These are phyloP conservation scores for Komagataea norvegica DNA, from an alignment of 1,139 yeast species.

Conservation along the genomic window DNA sequence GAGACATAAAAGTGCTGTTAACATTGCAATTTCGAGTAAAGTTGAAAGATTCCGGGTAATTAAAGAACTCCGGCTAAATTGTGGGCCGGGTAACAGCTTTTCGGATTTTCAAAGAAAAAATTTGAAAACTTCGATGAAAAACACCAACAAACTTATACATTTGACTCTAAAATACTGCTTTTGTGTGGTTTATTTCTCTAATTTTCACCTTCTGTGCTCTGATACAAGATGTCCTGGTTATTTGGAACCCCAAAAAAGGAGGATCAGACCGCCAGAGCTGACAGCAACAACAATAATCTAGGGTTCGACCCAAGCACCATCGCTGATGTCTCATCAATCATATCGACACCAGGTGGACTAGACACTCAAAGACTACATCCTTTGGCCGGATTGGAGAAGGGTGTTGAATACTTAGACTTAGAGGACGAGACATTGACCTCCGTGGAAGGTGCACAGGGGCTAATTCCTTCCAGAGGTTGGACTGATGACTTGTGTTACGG, in stretches of 20 bases:
- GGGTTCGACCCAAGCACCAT: constrained; percentile 70
- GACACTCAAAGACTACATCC: constrained; percentile 84
- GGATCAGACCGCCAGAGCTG: constrained; percentile 25
- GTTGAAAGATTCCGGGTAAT: not conserved
- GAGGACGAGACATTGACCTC: constrained; percentile 76
- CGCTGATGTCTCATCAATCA: constrained; percentile 57
- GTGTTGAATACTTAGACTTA: constrained; percentile 83
- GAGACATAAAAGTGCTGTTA: too few species aligned
- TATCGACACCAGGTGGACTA: constrained; percentile 55
- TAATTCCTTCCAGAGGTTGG: constrained; percentile 95
- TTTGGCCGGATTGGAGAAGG: constrained; percentile 85
- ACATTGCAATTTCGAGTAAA: too few species aligned
- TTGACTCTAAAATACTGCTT: not conserved
- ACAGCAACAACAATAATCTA: constrained; percentile 36
- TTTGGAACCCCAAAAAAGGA: constrained; percentile 46
- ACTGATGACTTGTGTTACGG: constrained; percentile 96
- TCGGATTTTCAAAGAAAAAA: not conserved
- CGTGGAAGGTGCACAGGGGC: constrained; percentile 82
- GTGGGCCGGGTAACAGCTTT: not conserved
- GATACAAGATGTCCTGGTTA: constrained; percentile 61
- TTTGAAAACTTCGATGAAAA: constrained; percentile 8
- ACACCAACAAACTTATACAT: not conserved
- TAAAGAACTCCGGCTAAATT: not conserved
- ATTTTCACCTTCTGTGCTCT: not conserved
- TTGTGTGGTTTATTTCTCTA: too few species aligned